Evolutionary conservation across 2,329 filamentous ascomycete species (phyloP).

Genomic region (Colletotrichum theobromicola): DNA sequence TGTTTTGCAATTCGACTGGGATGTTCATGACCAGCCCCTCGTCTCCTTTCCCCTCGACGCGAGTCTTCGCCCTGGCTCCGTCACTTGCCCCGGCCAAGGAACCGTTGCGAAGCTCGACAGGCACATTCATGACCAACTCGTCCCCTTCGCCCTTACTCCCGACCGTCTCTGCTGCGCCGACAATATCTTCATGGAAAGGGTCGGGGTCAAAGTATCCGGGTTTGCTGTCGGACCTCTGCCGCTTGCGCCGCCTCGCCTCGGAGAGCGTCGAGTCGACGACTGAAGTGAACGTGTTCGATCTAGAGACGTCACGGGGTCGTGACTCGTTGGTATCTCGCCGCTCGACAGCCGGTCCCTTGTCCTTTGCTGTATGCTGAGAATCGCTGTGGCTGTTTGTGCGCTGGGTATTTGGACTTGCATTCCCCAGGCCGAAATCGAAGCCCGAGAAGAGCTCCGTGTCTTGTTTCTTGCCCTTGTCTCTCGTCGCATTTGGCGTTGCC

Average conservation of each 20-base stretch:
- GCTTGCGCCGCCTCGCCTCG: not conserved
- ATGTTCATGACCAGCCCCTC: slow-evolving; percentile 18
- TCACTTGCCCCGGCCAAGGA: not conserved
- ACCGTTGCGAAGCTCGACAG: not conserved
- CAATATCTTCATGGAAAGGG: not conserved
- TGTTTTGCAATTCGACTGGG: not conserved
- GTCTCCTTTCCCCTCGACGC: not conserved
- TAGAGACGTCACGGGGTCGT: not conserved
- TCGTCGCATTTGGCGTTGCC: not conserved
- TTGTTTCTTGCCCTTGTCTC: not conserved
- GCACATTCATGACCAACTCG: slow-evolving; percentile 18
- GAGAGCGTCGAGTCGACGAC: not conserved
- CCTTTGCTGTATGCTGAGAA: not conserved
- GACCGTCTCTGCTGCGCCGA: not conserved
- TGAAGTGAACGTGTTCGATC: not conserved
- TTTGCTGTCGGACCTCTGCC: not conserved
- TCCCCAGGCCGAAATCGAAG: not conserved
- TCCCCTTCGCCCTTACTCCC: not conserved
- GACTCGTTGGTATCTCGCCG: not conserved
- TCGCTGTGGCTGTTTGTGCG: not conserved
- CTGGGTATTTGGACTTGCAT: not conserved
- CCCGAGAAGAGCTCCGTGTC: not conserved
- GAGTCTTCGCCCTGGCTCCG: not conserved
- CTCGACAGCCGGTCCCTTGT: not conserved
- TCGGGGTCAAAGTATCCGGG: slow-evolving; percentile 18